phyloP scores from a whole-genome alignment of 2,329 filamentous ascomycete genomes.

The Aureobasidium sp. region DNA sequence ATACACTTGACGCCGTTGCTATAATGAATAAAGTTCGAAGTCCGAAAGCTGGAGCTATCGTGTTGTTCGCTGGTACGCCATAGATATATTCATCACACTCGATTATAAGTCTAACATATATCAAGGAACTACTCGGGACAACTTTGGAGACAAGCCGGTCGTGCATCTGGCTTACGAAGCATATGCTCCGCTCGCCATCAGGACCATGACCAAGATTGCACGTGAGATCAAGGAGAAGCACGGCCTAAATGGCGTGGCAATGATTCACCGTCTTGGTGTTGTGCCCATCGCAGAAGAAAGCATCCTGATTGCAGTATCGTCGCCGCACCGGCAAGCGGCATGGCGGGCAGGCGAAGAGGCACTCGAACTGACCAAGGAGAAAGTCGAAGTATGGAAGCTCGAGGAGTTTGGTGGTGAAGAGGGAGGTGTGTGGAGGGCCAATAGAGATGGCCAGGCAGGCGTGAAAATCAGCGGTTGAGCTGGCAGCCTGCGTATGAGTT shows the following conservation, averaged over 20 bases:
- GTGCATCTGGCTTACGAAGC: constrained; percentile 66
- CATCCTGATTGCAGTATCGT: constrained; percentile 78
- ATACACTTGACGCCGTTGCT: constrained; percentile 47
- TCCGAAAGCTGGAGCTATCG: constrained; percentile 65
- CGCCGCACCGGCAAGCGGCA: constrained; percentile 72
- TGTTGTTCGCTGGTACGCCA: constrained; percentile 60
- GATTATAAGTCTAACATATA: neutral
- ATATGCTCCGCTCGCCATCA: constrained; percentile 61
- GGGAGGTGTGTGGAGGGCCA: constrained; percentile 76
- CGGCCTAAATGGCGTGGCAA: constrained; percentile 61
- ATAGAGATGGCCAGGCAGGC: constrained; percentile 62
- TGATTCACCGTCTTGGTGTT: constrained; percentile 74
- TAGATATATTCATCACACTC: neutral
- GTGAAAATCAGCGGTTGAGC: constrained; percentile 30
- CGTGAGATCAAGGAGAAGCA: constrained; percentile 50
- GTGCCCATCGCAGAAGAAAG: constrained; percentile 91
- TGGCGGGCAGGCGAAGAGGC: constrained; percentile 87
- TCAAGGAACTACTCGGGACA: constrained; percentile 66
- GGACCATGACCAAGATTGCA: constrained; percentile 59
- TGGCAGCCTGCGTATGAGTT: neutral
- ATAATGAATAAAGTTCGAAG: constrained; percentile 61
- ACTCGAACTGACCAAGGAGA: constrained; percentile 74
- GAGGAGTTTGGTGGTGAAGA: constrained; percentile 77
- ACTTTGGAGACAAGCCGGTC: constrained; percentile 62
- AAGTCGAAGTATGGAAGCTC: constrained; percentile 90